Evolutionary conservation across 1,284 basidiomycete species (phyloP).

Genomic region (Rhodofomes roseus): DNA sequence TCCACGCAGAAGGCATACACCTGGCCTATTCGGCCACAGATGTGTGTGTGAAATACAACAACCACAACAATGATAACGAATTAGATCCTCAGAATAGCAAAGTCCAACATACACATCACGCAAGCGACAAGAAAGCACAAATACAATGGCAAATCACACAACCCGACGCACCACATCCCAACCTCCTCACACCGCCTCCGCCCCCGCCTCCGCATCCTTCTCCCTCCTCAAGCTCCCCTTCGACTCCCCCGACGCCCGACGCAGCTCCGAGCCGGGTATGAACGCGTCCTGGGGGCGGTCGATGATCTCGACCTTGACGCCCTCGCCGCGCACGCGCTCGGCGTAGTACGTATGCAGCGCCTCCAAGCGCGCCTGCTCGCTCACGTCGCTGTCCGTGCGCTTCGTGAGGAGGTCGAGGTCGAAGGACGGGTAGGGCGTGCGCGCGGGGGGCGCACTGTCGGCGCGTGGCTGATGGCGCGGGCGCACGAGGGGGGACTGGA

Average conservation of each 20-base stretch:
- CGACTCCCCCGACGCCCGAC: slow-evolving; percentile 3
- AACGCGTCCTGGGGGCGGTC: slow-evolving; percentile 21
- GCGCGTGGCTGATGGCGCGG: not conserved
- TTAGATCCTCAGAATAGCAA: too few relatives aligned
- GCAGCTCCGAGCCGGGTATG: slow-evolving; percentile 3
- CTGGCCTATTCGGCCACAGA: too few relatives aligned
- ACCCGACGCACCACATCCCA: slow-evolving; percentile 16
- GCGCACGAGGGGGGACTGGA: not conserved
- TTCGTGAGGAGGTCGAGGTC: slow-evolving; percentile 13
- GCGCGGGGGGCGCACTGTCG: not conserved
- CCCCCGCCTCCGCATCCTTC: not conserved
- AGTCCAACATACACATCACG: not conserved
- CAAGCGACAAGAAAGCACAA: not conserved
- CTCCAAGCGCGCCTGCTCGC: slow-evolving; percentile 19
- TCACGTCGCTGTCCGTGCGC: slow-evolving; percentile 14
- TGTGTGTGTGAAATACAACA: too few relatives aligned
- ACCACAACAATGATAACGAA: too few relatives aligned
- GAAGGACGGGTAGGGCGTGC: slow-evolving; percentile 11
- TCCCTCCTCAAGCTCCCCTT: not conserved
- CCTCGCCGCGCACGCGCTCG: slow-evolving; percentile 14
- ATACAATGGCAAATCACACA: not conserved
- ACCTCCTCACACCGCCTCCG: not conserved
- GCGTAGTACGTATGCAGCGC: slow-evolving; percentile 19
- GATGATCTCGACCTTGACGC: slow-evolving; percentile 19
- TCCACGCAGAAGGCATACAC: too few relatives aligned